Percentiles rank a stretch among this genome's conserved stretches.
phyloP scores from a whole-genome alignment of 2,329 filamentous ascomycete species.

The Hypoxylon sp. region DNA sequence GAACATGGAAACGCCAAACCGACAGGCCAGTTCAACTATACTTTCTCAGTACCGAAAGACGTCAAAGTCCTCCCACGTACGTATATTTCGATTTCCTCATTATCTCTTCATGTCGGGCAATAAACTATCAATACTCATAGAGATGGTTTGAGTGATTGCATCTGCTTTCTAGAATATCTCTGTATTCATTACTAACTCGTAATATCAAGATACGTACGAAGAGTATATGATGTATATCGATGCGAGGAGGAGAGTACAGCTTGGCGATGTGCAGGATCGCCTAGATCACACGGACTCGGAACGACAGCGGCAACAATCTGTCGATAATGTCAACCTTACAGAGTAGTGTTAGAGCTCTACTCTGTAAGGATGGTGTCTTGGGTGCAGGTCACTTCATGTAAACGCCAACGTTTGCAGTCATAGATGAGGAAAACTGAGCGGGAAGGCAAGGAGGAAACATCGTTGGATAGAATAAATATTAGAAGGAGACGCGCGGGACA shows the following conservation, averaged over 20 bases:
- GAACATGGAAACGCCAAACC: conserved; percentile 68
- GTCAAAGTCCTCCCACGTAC: conserved; percentile 49
- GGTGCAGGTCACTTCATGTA: no score
- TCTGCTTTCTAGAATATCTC: no score
- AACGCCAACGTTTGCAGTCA: no score
- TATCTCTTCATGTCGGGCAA: no score
- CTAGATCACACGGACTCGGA: conserved; percentile 33
- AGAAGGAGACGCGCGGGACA: no score
- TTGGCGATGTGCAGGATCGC: conserved; percentile 45
- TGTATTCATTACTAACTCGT: conserved; percentile 4
- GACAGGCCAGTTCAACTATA: conserved; percentile 81
- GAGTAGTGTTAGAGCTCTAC: no score
- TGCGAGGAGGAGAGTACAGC: conserved; percentile 51
- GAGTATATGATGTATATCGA: conserved; percentile 57
- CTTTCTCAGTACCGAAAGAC: conserved; percentile 53
- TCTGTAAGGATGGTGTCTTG: no score
- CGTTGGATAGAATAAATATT: no score
- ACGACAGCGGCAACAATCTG: conserved; percentile 20
- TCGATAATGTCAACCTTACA: conserved; percentile 36
- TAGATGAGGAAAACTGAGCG: no score
- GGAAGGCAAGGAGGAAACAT: no score
- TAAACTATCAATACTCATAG: no score
- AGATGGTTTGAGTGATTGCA: no score
- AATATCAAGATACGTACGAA: conserved; percentile 47
- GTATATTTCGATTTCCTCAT: conserved; percentile 15